Conservation (phyloP, 495 filamentous ascomycete genomes). For the Aspergillus carlsbadensis region DNA sequence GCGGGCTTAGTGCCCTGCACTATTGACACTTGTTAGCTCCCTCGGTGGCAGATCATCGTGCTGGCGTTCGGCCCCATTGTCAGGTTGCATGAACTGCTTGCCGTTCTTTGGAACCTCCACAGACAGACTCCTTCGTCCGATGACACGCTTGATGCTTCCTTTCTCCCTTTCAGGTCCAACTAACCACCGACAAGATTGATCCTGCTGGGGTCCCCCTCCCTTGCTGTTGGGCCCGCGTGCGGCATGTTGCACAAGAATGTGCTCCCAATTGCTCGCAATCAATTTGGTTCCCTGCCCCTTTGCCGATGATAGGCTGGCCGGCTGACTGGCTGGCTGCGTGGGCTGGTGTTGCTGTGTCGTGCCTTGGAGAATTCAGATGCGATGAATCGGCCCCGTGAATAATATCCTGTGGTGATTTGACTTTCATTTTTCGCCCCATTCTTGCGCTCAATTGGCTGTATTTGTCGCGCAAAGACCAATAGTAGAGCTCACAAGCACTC, state of each 20-base stretch:
- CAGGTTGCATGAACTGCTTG: slow-evolving; percentile 24
- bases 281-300: background rate
- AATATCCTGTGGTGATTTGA: background rate
- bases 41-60: slow-evolving; percentile 30
- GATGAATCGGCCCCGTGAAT: slow-evolving; percentile 5
- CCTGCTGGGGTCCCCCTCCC: background rate
- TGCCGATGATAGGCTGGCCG: slow-evolving; percentile 2
- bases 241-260: slow-evolving; percentile 37
- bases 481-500: slow-evolving; percentile 5
- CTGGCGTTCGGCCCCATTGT: slow-evolving; percentile 20
- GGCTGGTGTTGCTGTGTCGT: background rate
- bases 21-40: slow-evolving; percentile 25
- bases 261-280: slow-evolving; percentile 7
- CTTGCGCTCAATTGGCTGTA: background rate
- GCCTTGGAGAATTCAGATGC: background rate
- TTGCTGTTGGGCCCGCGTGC: slow-evolving; percentile 35
- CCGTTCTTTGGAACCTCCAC: background rate
- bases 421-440: background rate
- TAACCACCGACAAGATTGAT: background rate
- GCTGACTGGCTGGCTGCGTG: slow-evolving; percentile 1
- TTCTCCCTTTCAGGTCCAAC: background rate
- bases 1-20: slow-evolving; percentile 17
- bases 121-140: background rate
- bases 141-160: background rate
- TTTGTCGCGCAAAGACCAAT: slow-evolving; percentile 4